phyloP scores from a whole-genome alignment of 495 filamentous ascomycete genomes.

The Acidomyces sp. region DNA sequence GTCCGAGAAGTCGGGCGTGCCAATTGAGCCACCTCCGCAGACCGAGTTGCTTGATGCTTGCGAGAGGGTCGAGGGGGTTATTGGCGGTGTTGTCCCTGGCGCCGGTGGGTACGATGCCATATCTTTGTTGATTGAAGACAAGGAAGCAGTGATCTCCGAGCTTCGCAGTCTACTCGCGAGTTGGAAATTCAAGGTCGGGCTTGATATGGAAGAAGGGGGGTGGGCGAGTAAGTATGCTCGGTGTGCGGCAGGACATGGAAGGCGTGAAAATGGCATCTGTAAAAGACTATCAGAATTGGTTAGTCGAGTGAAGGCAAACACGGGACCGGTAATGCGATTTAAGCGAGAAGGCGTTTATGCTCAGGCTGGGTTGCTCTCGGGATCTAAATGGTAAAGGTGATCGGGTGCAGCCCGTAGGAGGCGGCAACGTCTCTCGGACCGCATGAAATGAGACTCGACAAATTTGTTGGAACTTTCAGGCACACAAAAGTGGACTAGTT shows the following conservation, averaged over 20 bases:
- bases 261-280: slow-evolving; percentile 59
- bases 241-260: slow-evolving; percentile 76
- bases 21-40: slow-evolving; percentile 81
- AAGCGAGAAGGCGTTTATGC: too few relatives aligned
- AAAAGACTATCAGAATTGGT: slow-evolving; percentile 51
- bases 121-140: slow-evolving; percentile 64
- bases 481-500: too few relatives aligned
- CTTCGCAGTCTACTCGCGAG: slow-evolving; percentile 48
- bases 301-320: too few relatives aligned
- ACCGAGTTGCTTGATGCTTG: slow-evolving; percentile 69
- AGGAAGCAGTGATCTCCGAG: slow-evolving; percentile 47
- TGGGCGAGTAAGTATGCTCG: slow-evolving; percentile 61
- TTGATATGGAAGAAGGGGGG: slow-evolving; percentile 41
- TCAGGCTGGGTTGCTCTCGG: too few relatives aligned
- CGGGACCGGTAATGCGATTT: too few relatives aligned
- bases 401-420: too few relatives aligned
- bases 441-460: too few relatives aligned
- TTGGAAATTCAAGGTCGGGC: slow-evolving; percentile 42
- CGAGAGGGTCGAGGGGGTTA: slow-evolving; percentile 58
- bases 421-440: too few relatives aligned
- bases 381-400: too few relatives aligned
- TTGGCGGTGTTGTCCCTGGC: slow-evolving; percentile 85
- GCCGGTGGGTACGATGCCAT: slow-evolving; percentile 92
- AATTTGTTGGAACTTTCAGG: too few relatives aligned
- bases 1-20: slow-evolving; percentile 60